phyloP scores from a whole-genome alignment of 805 yeast genomes.

The Hanseniaspora occidentalis region DNA sequence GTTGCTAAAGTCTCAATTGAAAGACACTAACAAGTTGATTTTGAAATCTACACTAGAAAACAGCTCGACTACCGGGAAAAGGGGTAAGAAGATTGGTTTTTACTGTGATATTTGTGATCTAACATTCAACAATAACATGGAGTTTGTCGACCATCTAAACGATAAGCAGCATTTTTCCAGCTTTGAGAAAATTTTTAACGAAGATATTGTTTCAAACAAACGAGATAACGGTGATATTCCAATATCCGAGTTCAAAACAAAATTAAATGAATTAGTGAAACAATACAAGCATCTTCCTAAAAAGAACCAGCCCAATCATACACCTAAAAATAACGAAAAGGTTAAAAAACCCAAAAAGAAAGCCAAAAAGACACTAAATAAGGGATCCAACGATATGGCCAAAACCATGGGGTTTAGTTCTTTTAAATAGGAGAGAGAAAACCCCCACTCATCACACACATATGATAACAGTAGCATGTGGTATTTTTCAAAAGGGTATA shows the following conservation, averaged over 20 bases:
- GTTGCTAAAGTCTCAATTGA: conserved; percentile 15
- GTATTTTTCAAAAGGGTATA: too few species aligned
- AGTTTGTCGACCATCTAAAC: conserved; percentile 74
- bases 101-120: conserved; percentile 70
- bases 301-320: conserved; percentile 25
- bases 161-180: conserved; percentile 50
- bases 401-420: conserved; percentile 48
- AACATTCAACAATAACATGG: conserved; percentile 72
- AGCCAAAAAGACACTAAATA: conserved; percentile 5
- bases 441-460: not conserved
- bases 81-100: conserved; percentile 67
- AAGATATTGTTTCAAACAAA: conserved; percentile 19
- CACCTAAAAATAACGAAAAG: conserved; percentile 20
- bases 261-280: too few species aligned
- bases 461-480: too few species aligned
- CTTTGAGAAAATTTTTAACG: conserved; percentile 24
- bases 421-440: conserved; percentile 27
- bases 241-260: conserved; percentile 36
- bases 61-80: conserved; percentile 19
- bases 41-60: not conserved
- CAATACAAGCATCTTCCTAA: conserved; percentile 16
- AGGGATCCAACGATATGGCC: conserved; percentile 18
- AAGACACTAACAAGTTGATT: conserved; percentile 20
- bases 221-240: conserved; percentile 32
- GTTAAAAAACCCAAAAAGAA: conserved; percentile 10